Base-by-base conservation (phyloP, 2,329 filamentous ascomycete species). In the Cladosporium austrohemisphaericum region DNA sequence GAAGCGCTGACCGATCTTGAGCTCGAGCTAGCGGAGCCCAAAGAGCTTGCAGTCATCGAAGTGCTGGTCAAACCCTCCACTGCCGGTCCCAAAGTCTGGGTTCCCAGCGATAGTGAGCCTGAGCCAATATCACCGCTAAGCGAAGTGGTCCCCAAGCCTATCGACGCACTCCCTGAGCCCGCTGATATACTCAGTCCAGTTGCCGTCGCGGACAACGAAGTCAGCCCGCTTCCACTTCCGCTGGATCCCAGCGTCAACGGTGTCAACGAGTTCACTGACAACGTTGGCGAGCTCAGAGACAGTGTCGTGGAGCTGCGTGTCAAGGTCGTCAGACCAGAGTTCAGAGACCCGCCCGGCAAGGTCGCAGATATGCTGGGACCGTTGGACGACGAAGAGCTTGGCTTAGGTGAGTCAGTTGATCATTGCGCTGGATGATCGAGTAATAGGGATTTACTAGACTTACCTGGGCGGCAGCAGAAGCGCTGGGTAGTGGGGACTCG, bases 171-270 rank as follows among this genome's bases (percentile, higher is more conserved):
- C 31, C 2, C 47, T 20, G 47, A 50, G 47, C 37, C 28, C 38
- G 37, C 14, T 11, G 38, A 43, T 33, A 25, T 43, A 50, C 37
- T 50, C 16, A 13, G 22, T 9, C 19, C 25, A 33, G 26, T 50
- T n/a, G 37, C 36, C 38, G 37, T 46, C 31, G 18, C 19, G 28
- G 48, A 10, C 31, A 31, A 32, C 31, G 35, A 38, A 35, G n/a
- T 43, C 32, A 52, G 48, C 52, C 32, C 50, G 50, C 32, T 41
- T 43, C 9, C n/a, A n/a, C n/a, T n/a, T n/a, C n/a, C n/a, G n/a
- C 23, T 9, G 19, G 19, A 5, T 32, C n/a, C 41, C 19, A 22
- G 28, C 25, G 36, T 20, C 28, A 37, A 45, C 8, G 31, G 16
- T n/a, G 38, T 46, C 25, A 11, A 14, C 28, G 14, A 52, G 47